A percentile compares a stretch with the other conserved stretches of the same genome.
Evolutionary conservation across 2,329 filamentous ascomycete species (phyloP).

Genomic region (Magnaporthales sp.): DNA sequence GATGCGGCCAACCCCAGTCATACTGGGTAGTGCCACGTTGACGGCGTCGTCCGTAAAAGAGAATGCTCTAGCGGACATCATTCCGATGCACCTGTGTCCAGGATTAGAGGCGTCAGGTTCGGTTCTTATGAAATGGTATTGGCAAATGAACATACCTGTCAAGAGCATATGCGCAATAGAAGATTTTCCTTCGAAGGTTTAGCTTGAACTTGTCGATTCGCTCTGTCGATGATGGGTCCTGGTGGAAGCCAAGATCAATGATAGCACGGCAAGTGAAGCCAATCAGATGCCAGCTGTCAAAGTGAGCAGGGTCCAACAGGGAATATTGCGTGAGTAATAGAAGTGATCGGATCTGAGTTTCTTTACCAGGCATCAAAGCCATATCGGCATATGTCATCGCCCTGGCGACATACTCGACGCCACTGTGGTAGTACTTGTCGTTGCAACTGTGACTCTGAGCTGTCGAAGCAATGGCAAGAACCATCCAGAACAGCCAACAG

Average conservation of each 20-base stretch:
- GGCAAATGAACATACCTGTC: conserved; percentile 54
- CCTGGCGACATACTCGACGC: conserved; percentile 45
- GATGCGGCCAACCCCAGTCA: conserved; percentile 31
- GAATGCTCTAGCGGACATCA: conserved; percentile 79
- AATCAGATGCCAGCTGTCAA: conserved; percentile 89
- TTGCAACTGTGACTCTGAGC: conserved; percentile 63
- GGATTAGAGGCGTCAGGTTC: neutral
- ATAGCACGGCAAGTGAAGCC: conserved; percentile 83
- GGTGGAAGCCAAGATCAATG: conserved; percentile 85
- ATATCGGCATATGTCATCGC: conserved; percentile 73
- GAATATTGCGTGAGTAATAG: conserved; percentile 82
- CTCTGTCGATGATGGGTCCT: conserved; percentile 71
- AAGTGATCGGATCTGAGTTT: conserved; percentile 79
- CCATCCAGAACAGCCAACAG: conserved; percentile 81
- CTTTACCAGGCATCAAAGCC: conserved; percentile 77
- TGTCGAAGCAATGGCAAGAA: conserved; percentile 73
- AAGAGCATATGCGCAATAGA: conserved; percentile 83
- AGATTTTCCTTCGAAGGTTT: conserved; percentile 73
- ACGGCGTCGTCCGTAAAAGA: conserved; percentile 88
- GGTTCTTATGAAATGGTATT: neutral
- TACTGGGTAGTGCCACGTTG: conserved; percentile 67
- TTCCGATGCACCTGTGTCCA: conserved; percentile 63
- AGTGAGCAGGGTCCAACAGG: conserved; percentile 81
- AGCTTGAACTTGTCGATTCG: conserved; percentile 59
- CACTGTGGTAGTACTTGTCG: conserved; percentile 51